Percentiles rank a stretch among this genome's conserved stretches.
Conservation (phyloP, 768 basidiomycete genomes). For the Dictyophora rubrovolvata region DNA sequence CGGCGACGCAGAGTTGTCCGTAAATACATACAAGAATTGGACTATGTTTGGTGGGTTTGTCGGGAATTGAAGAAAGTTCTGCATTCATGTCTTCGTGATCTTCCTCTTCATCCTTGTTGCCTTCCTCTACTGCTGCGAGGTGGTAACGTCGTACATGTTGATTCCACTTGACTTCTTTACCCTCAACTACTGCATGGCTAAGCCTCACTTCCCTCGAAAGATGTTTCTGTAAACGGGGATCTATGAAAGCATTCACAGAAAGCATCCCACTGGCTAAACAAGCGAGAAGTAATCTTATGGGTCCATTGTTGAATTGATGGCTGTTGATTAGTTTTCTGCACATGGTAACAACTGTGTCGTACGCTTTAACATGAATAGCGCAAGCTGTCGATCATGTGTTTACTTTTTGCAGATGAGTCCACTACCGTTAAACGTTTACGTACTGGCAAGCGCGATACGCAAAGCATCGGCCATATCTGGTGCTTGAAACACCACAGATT, state of each 20-base stretch:
- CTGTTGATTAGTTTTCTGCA: conserved; percentile 62
- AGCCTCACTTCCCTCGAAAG: conserved; percentile 70
- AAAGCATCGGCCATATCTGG: conserved; percentile 58
- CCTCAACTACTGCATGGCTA: conserved; percentile 53
- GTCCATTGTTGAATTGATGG: conserved; percentile 83
- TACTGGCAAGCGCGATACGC: conserved; percentile 68
- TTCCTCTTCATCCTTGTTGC: conserved; percentile 25
- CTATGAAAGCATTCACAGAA: conserved; percentile 67
- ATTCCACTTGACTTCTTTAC: conserved; percentile 60
- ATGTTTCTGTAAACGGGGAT: conserved; percentile 73
- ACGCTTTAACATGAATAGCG: conserved; percentile 48
- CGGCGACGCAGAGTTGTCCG: conserved; percentile 73
- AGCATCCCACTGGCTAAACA: conserved; percentile 61
- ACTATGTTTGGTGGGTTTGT: conserved; percentile 59
- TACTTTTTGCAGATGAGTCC: background rate
- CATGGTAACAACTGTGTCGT: conserved; percentile 57
- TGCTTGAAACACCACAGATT: conserved; percentile 64
- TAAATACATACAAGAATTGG: conserved; percentile 65
- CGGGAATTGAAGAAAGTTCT: conserved; percentile 17
- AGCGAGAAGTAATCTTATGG: conserved; percentile 65
- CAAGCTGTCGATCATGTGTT: conserved; percentile 44
- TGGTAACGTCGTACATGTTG: conserved; percentile 47
- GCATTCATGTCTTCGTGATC: conserved; percentile 25
- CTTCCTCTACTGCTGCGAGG: conserved; percentile 22
- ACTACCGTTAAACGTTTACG: conserved; percentile 15